Conservation (phyloP, 495 filamentous ascomycete species). For the Aspergillus avenaceus region DNA sequence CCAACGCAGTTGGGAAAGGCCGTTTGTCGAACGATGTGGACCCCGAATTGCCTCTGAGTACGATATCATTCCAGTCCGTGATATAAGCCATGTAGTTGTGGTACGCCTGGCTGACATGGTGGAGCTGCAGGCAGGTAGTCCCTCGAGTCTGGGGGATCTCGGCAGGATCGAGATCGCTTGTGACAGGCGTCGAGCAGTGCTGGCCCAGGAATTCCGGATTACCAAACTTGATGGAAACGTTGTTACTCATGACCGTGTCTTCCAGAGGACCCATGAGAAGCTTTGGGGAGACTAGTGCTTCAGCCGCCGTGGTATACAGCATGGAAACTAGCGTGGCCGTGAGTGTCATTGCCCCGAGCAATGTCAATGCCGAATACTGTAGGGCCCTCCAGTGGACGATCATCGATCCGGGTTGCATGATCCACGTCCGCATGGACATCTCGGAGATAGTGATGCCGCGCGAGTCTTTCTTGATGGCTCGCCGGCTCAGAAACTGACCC, state of each 20-base stretch:
- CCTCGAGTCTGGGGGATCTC: conserved; percentile 21
- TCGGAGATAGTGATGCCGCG: conserved; percentile 66
- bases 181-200: conserved; percentile 58
- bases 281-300: conserved; percentile 66
- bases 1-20: conserved; percentile 49
- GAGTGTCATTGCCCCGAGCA: conserved; percentile 56
- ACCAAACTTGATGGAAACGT: conserved; percentile 55
- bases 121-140: conserved; percentile 57
- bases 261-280: conserved; percentile 50
- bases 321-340: conserved; percentile 57
- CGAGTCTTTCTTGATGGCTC: conserved; percentile 52
- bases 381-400: conserved; percentile 62
- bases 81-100: conserved; percentile 49
- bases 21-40: conserved; percentile 35
- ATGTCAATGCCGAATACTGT: conserved; percentile 53
- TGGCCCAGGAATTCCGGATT: conserved; percentile 49
- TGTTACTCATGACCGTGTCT: conserved; percentile 41
- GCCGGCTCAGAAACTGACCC: conserved; percentile 64
- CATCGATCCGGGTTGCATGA: conserved; percentile 61
- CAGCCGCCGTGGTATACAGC: conserved; percentile 70
- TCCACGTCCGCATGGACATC: conserved; percentile 60
- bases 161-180: conserved; percentile 29
- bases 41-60: conserved; percentile 28
- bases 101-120: conserved; percentile 59
- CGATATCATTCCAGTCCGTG: conserved; percentile 43